phyloP scores from a whole-genome alignment of 2,329 filamentous ascomycete genomes.

The Pseudogymnoascus verrucosus region DNA sequence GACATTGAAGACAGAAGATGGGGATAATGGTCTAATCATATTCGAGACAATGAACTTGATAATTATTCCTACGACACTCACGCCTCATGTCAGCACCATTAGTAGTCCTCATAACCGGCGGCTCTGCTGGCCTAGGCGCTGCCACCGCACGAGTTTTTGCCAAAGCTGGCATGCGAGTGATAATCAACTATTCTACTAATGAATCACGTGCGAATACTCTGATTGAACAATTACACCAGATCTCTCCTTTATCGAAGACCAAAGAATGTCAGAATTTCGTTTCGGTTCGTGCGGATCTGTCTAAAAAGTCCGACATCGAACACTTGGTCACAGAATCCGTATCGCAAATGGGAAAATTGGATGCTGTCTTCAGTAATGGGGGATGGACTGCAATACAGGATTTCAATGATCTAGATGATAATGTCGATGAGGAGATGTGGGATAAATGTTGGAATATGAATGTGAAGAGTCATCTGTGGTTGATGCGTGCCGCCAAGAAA shows the following conservation, averaged over 20 bases:
- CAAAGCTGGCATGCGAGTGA: constrained; percentile 57
- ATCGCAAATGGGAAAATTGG: constrained; percentile 57
- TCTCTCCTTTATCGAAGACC: constrained; percentile 40
- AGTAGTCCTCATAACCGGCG: constrained; percentile 41
- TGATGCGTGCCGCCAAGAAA: constrained; percentile 46
- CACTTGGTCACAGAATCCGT: constrained; percentile 52
- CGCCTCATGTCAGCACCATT: constrained; percentile 13
- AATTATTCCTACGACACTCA: neutral
- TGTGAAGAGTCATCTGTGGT: constrained; percentile 53
- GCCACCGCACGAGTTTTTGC: constrained; percentile 61
- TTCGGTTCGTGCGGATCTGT: constrained; percentile 59
- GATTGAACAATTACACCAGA: constrained; percentile 43
- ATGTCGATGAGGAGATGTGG: constrained; percentile 50
- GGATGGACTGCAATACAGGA: constrained; percentile 44
- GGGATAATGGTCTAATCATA: neutral
- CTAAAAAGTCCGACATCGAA: constrained; percentile 48
- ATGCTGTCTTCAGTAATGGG: constrained; percentile 71
- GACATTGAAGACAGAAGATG: neutral
- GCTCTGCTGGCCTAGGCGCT: constrained; percentile 61
- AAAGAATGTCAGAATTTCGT: constrained; percentile 29
- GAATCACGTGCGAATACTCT: constrained; percentile 51
- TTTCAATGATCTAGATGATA: constrained; percentile 42
- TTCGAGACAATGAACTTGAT: neutral
- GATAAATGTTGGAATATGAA: constrained; percentile 52
- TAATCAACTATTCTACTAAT: constrained; percentile 65